These are phyloP conservation scores for Apiospora saccharicola DNA, from an alignment of 2,329 filamentous ascomycete species.

Conservation along the genomic window DNA sequence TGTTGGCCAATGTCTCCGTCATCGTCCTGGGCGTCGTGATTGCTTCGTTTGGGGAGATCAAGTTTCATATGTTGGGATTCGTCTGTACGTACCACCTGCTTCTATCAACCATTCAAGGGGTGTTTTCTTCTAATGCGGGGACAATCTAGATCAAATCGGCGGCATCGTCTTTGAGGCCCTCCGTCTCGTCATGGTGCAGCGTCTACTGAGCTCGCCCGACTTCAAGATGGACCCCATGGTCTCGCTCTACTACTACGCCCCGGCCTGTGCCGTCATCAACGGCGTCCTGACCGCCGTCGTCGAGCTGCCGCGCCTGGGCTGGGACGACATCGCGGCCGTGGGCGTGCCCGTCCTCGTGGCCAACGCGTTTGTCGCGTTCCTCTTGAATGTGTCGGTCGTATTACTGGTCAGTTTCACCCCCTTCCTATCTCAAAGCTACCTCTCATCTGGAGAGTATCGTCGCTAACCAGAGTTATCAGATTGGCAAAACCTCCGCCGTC, in stretches of 20 bases:
- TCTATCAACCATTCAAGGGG: no score
- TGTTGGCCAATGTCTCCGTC: conserved; percentile 58
- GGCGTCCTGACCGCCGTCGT: conserved; percentile 72
- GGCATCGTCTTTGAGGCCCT: conserved; percentile 84
- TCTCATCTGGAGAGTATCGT: no score
- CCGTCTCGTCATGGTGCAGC: conserved; percentile 86
- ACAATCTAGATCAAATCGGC: conserved; percentile 68
- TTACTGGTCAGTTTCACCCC: conserved; percentile 71
- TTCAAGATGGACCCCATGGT: conserved; percentile 91
- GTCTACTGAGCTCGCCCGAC: conserved; percentile 78
- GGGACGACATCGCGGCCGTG: conserved; percentile 69
- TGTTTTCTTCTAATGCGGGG: no score
- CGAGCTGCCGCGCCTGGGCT: conserved; percentile 71
- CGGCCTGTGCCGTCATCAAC: conserved; percentile 86
- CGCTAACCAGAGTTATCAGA: conserved; percentile 42
- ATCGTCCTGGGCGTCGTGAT: conserved; percentile 62
- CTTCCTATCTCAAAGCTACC: neutral
- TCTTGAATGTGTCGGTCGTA: conserved; percentile 84
- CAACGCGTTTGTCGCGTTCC: conserved; percentile 80
- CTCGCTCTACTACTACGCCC: conserved; percentile 89
- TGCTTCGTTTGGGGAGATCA: conserved; percentile 69
- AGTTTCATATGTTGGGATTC: conserved; percentile 72
- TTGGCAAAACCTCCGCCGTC: conserved; percentile 77
- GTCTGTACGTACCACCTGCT: conserved; percentile 42
- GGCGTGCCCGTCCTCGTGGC: conserved; percentile 71